Base-by-base conservation (phyloP, 495 filamentous ascomycete species). In the Lasiosphaeria ovina region DNA sequence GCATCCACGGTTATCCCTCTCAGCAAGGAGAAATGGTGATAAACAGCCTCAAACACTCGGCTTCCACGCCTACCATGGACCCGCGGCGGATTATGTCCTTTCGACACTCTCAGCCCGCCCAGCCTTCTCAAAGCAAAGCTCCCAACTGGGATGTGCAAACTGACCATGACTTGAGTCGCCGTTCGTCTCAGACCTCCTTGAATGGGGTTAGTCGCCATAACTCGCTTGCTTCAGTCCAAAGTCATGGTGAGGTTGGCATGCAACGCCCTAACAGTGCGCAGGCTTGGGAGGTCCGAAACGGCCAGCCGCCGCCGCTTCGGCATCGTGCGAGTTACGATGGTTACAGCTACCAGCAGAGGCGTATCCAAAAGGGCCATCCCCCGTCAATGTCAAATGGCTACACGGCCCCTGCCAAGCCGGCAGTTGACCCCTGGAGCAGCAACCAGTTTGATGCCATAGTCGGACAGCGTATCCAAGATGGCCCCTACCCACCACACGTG, bases 271-370 rank as follows among this genome's bases (percentile, higher is more conserved):
- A 60, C 66, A 70, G 55, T 57, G 69, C 56, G 50, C 70, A 65
- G 55, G 60, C 50, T 40, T 71, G 62, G 61, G 67, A 51, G 36
- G 56, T 55, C 48, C 67, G 56, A 53, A 58, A 53, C 17, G 34
- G n/a, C 36, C 47, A 57, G 35, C 58, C 63, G 4, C 72, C 68
- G 7, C 57, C 60, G 5, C 63, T 80, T 10, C 63, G 69, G 38
- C 75, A 78, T 60, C 73, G 72, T 3, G 65, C 77, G 2, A 78
- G 77, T 55, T 77, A 75, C 54, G 78, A 79, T 32, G 72, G 70
- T 17, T 72, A 72, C 61, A 67, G 68, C 31, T 44, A 59, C 44
- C 65, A 62, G 24, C 65, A 66, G 38, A 48, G 50, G 5, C 59
- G 59, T 24, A 17, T 51, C 12, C 67, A 66, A 32, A 45, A 67